These are phyloP conservation scores for Cyberlindnera bimundalis DNA, from an alignment of 805 yeast species.

Conservation along the genomic window DNA sequence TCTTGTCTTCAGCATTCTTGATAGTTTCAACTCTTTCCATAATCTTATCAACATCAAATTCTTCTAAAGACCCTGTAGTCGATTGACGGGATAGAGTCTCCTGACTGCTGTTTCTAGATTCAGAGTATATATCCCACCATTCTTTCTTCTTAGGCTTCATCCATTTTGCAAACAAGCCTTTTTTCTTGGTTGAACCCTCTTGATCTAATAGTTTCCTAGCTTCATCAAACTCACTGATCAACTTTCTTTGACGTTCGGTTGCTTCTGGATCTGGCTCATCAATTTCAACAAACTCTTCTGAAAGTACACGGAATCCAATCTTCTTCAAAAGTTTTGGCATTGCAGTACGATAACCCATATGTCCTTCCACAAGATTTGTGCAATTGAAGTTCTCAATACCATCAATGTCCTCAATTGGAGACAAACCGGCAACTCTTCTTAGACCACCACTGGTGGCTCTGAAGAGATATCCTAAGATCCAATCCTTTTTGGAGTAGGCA, in stretches of 20 bases:
- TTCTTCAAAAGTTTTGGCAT: conserved; percentile 76
- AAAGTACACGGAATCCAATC: conserved; percentile 75
- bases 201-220: conserved; percentile 62
- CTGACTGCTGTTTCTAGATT: conserved; percentile 21
- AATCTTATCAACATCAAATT: conserved; percentile 23
- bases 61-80: conserved; percentile 1
- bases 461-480: conserved; percentile 93
- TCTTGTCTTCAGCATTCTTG: conserved; percentile 2
- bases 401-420: conserved; percentile 60
- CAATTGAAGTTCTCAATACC: conserved; percentile 85
- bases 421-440: conserved; percentile 85
- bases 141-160: conserved; percentile 51
- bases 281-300: conserved; percentile 91
- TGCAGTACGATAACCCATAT: conserved; percentile 94
- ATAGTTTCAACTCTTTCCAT: conserved; percentile 16
- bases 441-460: conserved; percentile 96
- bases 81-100: conserved; percentile 10
- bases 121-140: conserved; percentile 48
- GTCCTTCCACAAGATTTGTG: conserved; percentile 86
- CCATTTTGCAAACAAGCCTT: conserved; percentile 40
- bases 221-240: conserved; percentile 82
- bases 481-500: conserved; percentile 88
- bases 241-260: conserved; percentile 75
- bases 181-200: conserved; percentile 33
- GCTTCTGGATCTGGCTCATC: conserved; percentile 94